Evolutionary conservation across 345 rosid genomes (phyloP), one percentile per base, ranked within the genome.

Genomic region (Corchorus capsularis): DNA sequence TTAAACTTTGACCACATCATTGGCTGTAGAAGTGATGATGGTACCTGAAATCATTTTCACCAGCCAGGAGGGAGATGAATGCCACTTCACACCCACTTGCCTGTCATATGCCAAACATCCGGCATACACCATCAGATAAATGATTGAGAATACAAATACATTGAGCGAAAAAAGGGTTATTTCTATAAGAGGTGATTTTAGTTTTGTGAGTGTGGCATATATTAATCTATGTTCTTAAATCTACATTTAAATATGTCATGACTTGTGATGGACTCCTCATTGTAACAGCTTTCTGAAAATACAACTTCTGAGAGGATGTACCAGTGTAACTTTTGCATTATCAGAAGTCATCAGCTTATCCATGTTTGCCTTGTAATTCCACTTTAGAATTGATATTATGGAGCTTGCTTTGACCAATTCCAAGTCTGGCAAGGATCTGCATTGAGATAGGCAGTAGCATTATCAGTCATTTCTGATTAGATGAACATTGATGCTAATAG

Each of bases 331-430:
- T 65, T 79, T 83, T 16, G 84, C 85, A 76, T 83, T 71, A 69
- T 84, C 84, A 64, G 82, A 72, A 69, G 83, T 74, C 69, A 85
- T 85, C 16, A 83, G 82, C 73, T 83, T 86, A 71, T 88, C 85
- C 88, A 86, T 86, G 77, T 85, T 88, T 63, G 82, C 75, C 82
- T 85, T 86, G 49, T 79, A 85, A 80, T 81, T 86, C 92, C 92
- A 88, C 76, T 87, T 85, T 45, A 88, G 77, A 63, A 85, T 85
- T 62, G 86, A 80, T 85, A 77, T 75, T 76, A 85, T 73, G 22
- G 88, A 82, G 79, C 75, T 83, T 81, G 83, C 90, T 52, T 80
- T 77, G 72, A 86, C 82, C 83, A 86, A 81, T 70, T 80, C 84
- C 73, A 88, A 77, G 75, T 86, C 82, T 19, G 90, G 88, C 50